phyloP scores from a whole-genome alignment of 2,329 filamentous ascomycete species.

The Ascochyta fabae region DNA sequence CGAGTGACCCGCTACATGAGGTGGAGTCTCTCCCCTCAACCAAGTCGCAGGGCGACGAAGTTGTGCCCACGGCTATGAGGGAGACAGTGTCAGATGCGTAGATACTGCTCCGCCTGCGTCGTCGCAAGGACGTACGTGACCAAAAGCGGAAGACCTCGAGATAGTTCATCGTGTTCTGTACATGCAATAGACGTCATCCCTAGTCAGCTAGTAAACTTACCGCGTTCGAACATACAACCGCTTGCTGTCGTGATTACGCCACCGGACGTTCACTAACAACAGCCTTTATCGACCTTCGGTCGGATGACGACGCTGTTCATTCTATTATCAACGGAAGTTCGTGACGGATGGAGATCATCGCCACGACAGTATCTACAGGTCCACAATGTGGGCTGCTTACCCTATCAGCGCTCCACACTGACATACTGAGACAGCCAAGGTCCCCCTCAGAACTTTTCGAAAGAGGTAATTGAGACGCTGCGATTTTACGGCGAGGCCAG shows the following conservation, averaged over 20 bases:
- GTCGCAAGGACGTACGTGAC: background rate
- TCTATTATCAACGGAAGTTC: background rate
- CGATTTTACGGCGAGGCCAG: background rate
- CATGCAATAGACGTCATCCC: slow-evolving; percentile 3
- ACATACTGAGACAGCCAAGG: background rate
- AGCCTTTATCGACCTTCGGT: background rate
- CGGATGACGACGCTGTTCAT: slow-evolving; percentile 2
- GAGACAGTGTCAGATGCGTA: slow-evolving; percentile 10
- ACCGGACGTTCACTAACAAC: background rate
- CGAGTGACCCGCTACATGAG: background rate
- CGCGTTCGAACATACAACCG: background rate
- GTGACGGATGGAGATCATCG: slow-evolving; percentile 12
- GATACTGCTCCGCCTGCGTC: background rate
- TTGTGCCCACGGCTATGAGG: slow-evolving; percentile 6
- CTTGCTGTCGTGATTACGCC: background rate
- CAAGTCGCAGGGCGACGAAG: slow-evolving; percentile 12
- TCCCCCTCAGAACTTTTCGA: background rate
- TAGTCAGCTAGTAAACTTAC: background rate
- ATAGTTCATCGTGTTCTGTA: background rate
- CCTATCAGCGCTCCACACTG: slow-evolving; percentile 6
- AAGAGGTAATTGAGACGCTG: background rate
- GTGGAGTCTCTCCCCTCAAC: slow-evolving; percentile 5
- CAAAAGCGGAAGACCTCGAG: background rate
- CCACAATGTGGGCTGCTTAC: slow-evolving; percentile 10
- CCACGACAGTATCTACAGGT: slow-evolving; percentile 3